Base-by-base conservation (phyloP, 129 eudicot species). In the Pittosporum tobira region DNA sequence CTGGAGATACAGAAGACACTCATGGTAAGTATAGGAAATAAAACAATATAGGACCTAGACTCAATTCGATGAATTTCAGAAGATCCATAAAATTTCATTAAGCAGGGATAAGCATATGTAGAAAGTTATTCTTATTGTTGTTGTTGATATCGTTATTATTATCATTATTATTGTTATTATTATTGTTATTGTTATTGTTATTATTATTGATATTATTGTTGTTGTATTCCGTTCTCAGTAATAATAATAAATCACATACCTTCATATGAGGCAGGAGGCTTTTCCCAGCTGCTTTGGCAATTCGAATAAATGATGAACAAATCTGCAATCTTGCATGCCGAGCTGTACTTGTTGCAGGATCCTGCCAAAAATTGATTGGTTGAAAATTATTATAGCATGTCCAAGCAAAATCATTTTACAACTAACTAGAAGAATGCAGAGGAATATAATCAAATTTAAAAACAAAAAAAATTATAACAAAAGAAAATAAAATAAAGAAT, bases 251-350 rank as follows among this genome's bases (percentile, higher is more conserved):
- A 59, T 72, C 66, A 86, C n/a, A n/a, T n/a, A n/a, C 98, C 94
- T 84, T 93, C 99, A 93, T 87, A 67, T 93, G 99, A 31, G 96
- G 96, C 73, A 87, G 77, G 71, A 93, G 81, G 72, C 80, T 73
- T 59, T 77, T 70, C 51, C 74, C 83, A 40, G 91, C 96, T 61
- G 83, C 69, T 75, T 84, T 93, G 52, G 99, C 91, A 53, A 93
- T 64, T 72, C 96, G 88, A 63, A 93, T 81, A 65, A 93, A 87
- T 67, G 99, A 81, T 42, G 96, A 84, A 56, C 99, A 93, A 61
- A 93, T 79, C 78, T 93, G 99, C 63, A 93, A 79, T 70, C 99
- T 79, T 61, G 99, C 96, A 84, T 85, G 87, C 28, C 96, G 89
- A 70, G 96, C 70, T 67, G 70, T 62, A 52, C 87, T 87, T 53